Percentiles rank a stretch among this genome's conserved stretches.
phyloP scores from a whole-genome alignment of 106 monocot species.

The Apostasia shenzhenica region DNA sequence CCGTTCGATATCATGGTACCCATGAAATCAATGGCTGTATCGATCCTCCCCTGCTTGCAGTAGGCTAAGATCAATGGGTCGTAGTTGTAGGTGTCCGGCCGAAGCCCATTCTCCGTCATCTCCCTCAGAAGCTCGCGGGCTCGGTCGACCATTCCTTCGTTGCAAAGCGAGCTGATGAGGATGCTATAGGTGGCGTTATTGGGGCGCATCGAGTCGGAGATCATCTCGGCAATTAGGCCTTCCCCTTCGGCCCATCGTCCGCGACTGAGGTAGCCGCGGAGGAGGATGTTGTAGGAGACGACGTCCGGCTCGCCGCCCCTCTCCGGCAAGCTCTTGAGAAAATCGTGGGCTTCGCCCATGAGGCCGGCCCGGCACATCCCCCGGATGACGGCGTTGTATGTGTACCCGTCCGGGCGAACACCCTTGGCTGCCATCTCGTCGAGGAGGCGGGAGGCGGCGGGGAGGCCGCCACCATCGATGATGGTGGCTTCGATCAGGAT shows the following conservation, averaged over 20 bases:
- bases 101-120: constrained; percentile 40
- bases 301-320: constrained; percentile 35
- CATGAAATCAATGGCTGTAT: constrained; percentile 51
- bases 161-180: constrained; percentile 46
- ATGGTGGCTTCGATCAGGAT: constrained; percentile 51
- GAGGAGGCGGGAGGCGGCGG: constrained; percentile 29
- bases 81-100: constrained; percentile 50
- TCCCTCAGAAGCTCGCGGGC: constrained; percentile 47
- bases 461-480: constrained; percentile 23
- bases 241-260: constrained; percentile 37
- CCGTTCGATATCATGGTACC: constrained; percentile 51
- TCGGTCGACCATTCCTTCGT: constrained; percentile 31
- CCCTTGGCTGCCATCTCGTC: constrained; percentile 34
- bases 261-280: constrained; percentile 21
- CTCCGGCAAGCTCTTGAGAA: constrained; percentile 13
- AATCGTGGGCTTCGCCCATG: constrained; percentile 32
- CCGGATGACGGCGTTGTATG: constrained; percentile 43
- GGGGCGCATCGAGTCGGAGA: constrained; percentile 9
- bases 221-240: constrained; percentile 36
- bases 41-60: constrained; percentile 49
- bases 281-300: constrained; percentile 44
- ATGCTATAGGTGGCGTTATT: constrained; percentile 49
- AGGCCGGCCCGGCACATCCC: constrained; percentile 51
- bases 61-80: constrained; percentile 51
- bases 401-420: constrained; percentile 31